Percentiles rank a stretch among this genome's conserved stretches.
These are phyloP conservation scores for Tetrahymena elliotti DNA, from an alignment of 73 alveolate species.

Conservation along the genomic window DNA sequence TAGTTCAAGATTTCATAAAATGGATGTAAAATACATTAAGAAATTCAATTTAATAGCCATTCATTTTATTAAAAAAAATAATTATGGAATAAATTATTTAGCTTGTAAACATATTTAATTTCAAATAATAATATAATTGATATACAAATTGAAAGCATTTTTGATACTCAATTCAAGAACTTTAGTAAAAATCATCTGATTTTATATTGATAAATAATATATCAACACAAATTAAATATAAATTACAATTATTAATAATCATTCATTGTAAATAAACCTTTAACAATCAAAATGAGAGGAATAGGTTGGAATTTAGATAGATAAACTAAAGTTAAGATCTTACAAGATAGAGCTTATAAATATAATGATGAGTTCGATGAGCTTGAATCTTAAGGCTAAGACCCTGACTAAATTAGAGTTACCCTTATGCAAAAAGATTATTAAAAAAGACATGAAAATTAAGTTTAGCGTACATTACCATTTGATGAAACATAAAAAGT, in stretches of 20 bases:
- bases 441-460: conserved; percentile 28
- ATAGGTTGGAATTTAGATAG: conserved; percentile 34
- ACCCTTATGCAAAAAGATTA: conserved; percentile 11
- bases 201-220: not conserved
- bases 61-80: not conserved
- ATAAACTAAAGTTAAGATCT: conserved; percentile 17
- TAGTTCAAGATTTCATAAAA: too few relatives aligned
- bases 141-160: too few relatives aligned
- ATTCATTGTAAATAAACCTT: not conserved
- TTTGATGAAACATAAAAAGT: conserved; percentile 35
- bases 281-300: conserved; percentile 3
- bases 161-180: not conserved
- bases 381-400: conserved; percentile 40
- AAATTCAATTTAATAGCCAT: not conserved
- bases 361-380: conserved; percentile 37
- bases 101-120: not conserved
- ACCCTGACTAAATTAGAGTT: conserved; percentile 28
- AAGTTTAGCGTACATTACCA: conserved; percentile 23
- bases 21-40: not conserved
- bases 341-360: conserved; percentile 25
- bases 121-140: not conserved
- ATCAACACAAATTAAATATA: not conserved
- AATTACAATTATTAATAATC: not conserved
- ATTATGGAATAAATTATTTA: not conserved
- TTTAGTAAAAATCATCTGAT: not conserved